Base-by-base conservation (phyloP, 1,139 yeast genomes). In the Wickerhamomyces sp. region DNA sequence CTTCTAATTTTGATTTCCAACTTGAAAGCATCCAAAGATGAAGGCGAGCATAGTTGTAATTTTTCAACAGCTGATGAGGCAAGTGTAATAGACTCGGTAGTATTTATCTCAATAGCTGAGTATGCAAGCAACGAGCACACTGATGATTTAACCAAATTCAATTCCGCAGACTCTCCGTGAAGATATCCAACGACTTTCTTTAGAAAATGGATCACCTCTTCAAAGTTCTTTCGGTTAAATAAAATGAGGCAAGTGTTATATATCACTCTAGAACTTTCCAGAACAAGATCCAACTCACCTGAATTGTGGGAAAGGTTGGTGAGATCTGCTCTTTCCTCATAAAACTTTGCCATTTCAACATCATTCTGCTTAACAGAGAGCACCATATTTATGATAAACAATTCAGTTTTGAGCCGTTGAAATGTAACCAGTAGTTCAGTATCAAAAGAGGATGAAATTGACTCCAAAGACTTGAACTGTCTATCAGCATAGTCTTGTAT, bases 371-470 rank as follows among this genome's bases (percentile, higher is more conserved):
- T 17, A 1, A 58, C 35, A 0, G 58, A 43, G 9, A 48, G 35
- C 34, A 56, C 60, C 51, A 53, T 53, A 32, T 55, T 54, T 22
- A 51, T 42, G 9, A 56, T 36, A 17, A 46, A 48, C 18, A 58
- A 37, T 22, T 58, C 52, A 3, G 45, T 39, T 25, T 37, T 46
- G 8, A 39, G 16, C 14, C 34, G 45, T n/a, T 37, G 36, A 33
- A 51, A 46, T 26, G 29, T 44, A 30, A 13, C 19, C 17, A 33
- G 19, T 12, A 34, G 25, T 1, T 36, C 28, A 10, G 38, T 28
- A 7, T 48, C 51, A 36, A 45, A 42, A 1, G 39, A 29, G 4
- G 44, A 31, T 4, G 42, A 33, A 3, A 43, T 19, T 1, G 47
- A 28, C 22, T 52, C 59, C 8, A 55, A 22, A 2, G 38, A 27